Evolutionary conservation across 306 rosid species (phyloP).

Genomic region (Trifolium fragiferum): DNA sequence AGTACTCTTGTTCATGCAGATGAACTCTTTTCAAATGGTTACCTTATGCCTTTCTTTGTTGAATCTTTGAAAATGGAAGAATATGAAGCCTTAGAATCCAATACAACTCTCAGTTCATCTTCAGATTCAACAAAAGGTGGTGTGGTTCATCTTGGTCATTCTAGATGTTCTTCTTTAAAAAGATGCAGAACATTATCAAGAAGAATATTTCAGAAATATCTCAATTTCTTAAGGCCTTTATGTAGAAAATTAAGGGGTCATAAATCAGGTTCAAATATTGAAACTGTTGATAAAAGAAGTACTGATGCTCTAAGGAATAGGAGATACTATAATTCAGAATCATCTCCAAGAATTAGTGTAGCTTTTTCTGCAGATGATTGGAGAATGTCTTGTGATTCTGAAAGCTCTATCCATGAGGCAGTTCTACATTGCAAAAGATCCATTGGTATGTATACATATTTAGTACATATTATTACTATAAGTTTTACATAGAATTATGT

Average conservation of each 20-base stretch:
- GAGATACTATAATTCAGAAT: slow-evolving; percentile 56
- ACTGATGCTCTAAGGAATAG: slow-evolving; percentile 55
- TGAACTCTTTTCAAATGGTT: slow-evolving; percentile 91
- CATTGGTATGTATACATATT: slow-evolving; percentile 57
- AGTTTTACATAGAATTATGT: slow-evolving; percentile 1
- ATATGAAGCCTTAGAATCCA: slow-evolving; percentile 55
- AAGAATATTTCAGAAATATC: slow-evolving; percentile 68
- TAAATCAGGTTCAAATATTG: slow-evolving; percentile 57
- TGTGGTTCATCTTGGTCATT: slow-evolving; percentile 40
- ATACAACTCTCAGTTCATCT: slow-evolving; percentile 49
- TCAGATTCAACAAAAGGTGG: slow-evolving; percentile 48
- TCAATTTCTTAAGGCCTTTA: slow-evolving; percentile 74
- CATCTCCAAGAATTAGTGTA: slow-evolving; percentile 73
- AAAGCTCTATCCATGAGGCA: slow-evolving; percentile 95
- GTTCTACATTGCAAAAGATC: slow-evolving; percentile 99
- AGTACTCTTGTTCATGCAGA: slow-evolving; percentile 85
- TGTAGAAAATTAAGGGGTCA: slow-evolving; percentile 63
- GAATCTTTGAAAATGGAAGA: slow-evolving; percentile 70
- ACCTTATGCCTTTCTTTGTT: slow-evolving; percentile 73
- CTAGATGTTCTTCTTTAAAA: slow-evolving; percentile 67
- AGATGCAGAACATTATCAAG: slow-evolving; percentile 77
- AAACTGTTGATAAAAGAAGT: slow-evolving; percentile 52
- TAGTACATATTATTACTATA: neutral
- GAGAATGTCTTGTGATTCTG: slow-evolving; percentile 95
- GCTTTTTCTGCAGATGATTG: slow-evolving; percentile 82